Conservation (phyloP, 495 filamentous ascomycete species). For the Aspergillus egyptiacus region DNA sequence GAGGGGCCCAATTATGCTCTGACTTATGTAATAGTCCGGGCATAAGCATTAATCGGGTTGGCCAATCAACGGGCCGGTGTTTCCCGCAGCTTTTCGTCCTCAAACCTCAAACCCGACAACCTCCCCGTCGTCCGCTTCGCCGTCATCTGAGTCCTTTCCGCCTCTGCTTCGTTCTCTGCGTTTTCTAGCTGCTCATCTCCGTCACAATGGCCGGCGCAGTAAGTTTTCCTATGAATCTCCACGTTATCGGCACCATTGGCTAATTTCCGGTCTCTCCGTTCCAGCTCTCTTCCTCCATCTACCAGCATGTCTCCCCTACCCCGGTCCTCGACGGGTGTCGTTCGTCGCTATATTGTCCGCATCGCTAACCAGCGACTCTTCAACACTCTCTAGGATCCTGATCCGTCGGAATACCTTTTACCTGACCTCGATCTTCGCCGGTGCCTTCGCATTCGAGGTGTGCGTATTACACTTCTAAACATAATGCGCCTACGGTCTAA, state of each 20-base stretch:
- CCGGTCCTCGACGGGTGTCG: conserved; percentile 12
- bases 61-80: conserved; percentile 43
- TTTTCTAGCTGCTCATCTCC: conserved; percentile 11
- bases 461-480: conserved; percentile 42
- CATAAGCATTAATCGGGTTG: conserved; percentile 8
- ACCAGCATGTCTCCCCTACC: conserved; percentile 65
- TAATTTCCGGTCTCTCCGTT: conserved; percentile 28
- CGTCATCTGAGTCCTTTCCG: conserved; percentile 25
- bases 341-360: neutral
- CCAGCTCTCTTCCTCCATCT: conserved; percentile 58
- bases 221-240: conserved; percentile 16
- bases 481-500: neutral
- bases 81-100: conserved; percentile 38
- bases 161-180: conserved; percentile 13
- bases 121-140: conserved; percentile 9
- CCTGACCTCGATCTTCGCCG: conserved; percentile 75
- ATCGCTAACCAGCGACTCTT: conserved; percentile 16
- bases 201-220: conserved; percentile 53
- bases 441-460: conserved; percentile 92
- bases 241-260: conserved; percentile 19
- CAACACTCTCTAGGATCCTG: conserved; percentile 54
- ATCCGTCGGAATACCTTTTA: conserved; percentile 82
- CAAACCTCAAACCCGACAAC: conserved; percentile 17
- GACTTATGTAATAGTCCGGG: conserved; percentile 10
- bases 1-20: neutral